A percentile compares a stretch with the other conserved stretches of the same genome.
Conservation (phyloP, 1,284 basidiomycete species). For the Neolentinus lepideus region DNA sequence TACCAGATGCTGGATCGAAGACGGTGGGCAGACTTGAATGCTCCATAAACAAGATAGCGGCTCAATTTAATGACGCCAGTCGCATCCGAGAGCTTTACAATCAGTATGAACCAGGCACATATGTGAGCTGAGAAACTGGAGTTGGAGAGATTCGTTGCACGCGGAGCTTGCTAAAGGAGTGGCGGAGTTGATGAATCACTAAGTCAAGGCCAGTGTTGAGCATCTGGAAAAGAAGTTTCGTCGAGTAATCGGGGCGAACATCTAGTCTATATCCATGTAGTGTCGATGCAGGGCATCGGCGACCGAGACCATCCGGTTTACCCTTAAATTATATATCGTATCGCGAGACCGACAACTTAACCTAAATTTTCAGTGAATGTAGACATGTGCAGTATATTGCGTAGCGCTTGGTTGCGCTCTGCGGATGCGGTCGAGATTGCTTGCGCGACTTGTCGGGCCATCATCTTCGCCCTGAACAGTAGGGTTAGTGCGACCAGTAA, state of each 20-base stretch:
- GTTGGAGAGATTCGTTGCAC: slow-evolving; percentile 69
- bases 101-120: slow-evolving; percentile 72
- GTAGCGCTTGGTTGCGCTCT: too few relatives aligned
- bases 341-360: too few relatives aligned
- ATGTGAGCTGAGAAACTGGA: slow-evolving; percentile 59
- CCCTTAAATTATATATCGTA: too few relatives aligned
- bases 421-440: background rate
- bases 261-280: too few relatives aligned
- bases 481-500: background rate
- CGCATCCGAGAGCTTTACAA: slow-evolving; percentile 72
- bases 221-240: too few relatives aligned
- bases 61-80: slow-evolving; percentile 90
- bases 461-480: background rate
- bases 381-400: too few relatives aligned
- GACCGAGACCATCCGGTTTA: too few relatives aligned
- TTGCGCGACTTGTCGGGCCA: background rate
- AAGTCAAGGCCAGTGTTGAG: too few relatives aligned
- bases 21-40: slow-evolving; percentile 78
- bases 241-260: too few relatives aligned
- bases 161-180: slow-evolving; percentile 82
- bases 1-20: slow-evolving; percentile 94
- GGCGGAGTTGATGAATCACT: too few relatives aligned
- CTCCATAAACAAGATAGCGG: slow-evolving; percentile 85
- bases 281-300: too few relatives aligned
- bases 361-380: too few relatives aligned